Base-by-base conservation (phyloP, 2,329 filamentous ascomycete species). In the Fusarium clavum region DNA sequence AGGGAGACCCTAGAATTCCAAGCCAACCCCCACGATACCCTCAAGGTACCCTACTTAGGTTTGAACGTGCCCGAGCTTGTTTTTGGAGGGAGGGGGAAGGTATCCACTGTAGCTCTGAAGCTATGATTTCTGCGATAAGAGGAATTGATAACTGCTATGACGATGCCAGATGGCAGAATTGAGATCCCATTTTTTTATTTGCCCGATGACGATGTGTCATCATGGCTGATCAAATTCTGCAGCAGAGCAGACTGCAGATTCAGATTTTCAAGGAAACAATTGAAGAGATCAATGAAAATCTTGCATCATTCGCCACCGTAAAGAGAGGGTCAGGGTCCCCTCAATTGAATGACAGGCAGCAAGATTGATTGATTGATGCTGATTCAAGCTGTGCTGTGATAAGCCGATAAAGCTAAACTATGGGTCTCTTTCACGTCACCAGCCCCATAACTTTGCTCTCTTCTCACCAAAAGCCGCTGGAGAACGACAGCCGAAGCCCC, bases 311-410 rank as follows among this genome's bases (percentile, higher is more conserved):
- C 22, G 63, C 63, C 63, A 66, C 63, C 34, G 12, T 20, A 38
- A 40, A 48, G 16, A 49, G 32, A 38, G 32, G 32, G 32, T 34
- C 32, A 60, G 57, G 57, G 57, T 47, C 51, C 32, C 20, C 24
- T 52, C 22, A 40, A 52, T 40, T 52, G 20, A 59, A 41, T 62
- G 52, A 51, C 52, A 64, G 52, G 61, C 60, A 64, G 46, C 61
- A 64, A 49, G 61, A 64, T 51, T 59, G 38, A 66, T 66, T 54
- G 61, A 64, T 57, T 63, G 58, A 64, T 41, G 58, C 49, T 63
- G 58, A 65, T 60, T 65, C 62, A 65, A 49, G 62, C 47, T 25
- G 6, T 10, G 38, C 32, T 53, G 25, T 66, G 63, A 66, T 66
- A 66, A 66, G 63, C 48, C 20, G 55, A 66, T 66, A 61, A n/a